Evolutionary conservation across 495 filamentous ascomycete species (phyloP), one percentile per base, ranked within the genome.

Genomic region (Penicillium goetzii): DNA sequence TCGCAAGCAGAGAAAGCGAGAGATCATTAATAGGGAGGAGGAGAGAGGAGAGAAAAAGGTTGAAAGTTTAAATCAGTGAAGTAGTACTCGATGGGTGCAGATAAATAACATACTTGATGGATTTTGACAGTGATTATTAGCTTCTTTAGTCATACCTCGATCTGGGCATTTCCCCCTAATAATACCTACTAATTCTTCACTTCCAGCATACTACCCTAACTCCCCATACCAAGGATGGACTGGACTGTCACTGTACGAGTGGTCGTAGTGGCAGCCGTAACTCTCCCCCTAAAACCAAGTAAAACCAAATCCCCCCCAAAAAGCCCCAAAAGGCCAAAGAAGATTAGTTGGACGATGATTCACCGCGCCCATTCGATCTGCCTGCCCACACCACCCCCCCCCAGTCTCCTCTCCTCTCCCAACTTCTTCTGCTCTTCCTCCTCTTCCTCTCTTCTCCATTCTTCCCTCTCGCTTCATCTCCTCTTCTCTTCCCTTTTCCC

Each of bases 401-500:
- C 53, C n/a, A 19, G 21, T 36, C 21, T 36, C 53, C 14, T 56
- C 25, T 1, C 3, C 33, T 38, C n/a, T 56, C 53, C 53, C 19
- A 23, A 23, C 32, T 56, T 36, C 30, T 8, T 41, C 54, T 40
- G 17, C n/a, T 56, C 36, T 12, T 26, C 32, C 33, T 40, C 36
- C 15, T 43, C 21, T 43, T 43, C 53, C 10, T 23, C 58, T 50
- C 60, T 63, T 65, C 61, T 67, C 66, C 71, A 61, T 64, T 62
- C 59, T 60, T 64, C 61, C 65, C 61, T 63, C 61, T 63, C 58
- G 62, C 59, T 61, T 65, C 61, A 57, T 62, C 45, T 54, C 49
- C 57, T 50, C 69, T 67, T 62, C 57, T 65, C 61, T 64, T 51
- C 59, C 60, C 56, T 52, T 49, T 58, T 65, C 55, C 23, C 54